These are phyloP conservation scores for Entomophthora muscae DNA, from an alignment of 371 early-diverging fungal genomes.

Conservation along the genomic window DNA sequence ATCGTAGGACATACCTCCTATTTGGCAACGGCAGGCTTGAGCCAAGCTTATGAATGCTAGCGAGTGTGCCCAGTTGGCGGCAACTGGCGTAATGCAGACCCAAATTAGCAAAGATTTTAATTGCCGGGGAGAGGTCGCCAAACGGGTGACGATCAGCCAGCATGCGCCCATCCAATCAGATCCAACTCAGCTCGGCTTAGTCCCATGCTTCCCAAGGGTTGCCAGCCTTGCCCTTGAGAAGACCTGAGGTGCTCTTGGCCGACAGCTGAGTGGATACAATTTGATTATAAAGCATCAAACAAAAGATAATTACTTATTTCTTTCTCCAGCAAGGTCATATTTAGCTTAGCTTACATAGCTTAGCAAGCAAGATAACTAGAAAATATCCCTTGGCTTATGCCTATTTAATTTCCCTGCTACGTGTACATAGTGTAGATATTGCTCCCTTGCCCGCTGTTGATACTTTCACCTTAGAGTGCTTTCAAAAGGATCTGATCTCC, in stretches of 20 bases:
- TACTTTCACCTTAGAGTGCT: not conserved
- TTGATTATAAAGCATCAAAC: not conserved
- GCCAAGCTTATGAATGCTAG: not conserved
- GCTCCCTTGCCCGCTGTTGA: not conserved
- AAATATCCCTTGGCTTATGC: not conserved
- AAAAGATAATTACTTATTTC: not conserved
- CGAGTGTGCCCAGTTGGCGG: not conserved
- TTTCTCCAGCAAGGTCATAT: not conserved
- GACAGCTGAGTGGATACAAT: not conserved
- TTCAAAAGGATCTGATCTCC: not conserved
- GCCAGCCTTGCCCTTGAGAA: not conserved
- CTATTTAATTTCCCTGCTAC: not conserved
- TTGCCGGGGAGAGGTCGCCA: not conserved
- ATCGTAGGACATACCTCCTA: too few species aligned
- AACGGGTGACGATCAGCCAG: not conserved
- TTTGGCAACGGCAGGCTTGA: too few species aligned
- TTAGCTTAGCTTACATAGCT: not conserved
- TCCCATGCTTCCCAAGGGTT: not conserved
- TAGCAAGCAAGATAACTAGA: not conserved
- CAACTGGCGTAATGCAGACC: not conserved
- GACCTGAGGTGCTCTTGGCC: not conserved
- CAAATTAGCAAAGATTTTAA: not conserved
- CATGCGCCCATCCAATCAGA: not conserved
- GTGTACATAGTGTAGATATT: not conserved
- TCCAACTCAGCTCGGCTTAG: not conserved